Conservation (phyloP, 2,329 filamentous ascomycete genomes). For the Fusarium secorum region DNA sequence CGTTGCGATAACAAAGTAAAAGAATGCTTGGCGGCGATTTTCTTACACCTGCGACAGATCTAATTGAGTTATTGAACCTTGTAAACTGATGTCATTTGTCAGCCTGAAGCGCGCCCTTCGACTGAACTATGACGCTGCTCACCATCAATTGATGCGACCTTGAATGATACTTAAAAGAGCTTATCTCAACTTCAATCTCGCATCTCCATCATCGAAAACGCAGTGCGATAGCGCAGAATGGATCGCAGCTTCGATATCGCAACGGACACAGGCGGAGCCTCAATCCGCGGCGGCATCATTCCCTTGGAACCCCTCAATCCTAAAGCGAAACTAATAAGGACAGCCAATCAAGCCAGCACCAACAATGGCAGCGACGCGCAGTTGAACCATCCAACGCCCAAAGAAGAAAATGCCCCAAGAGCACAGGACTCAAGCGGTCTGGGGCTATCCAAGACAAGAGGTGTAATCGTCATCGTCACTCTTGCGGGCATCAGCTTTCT, state of each 20-base stretch:
- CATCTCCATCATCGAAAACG: rapidly evolving
- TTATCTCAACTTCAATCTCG: background rate
- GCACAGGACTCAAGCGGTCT: background rate
- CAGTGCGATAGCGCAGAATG: background rate
- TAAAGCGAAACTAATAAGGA: background rate
- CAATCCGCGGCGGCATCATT: constrained; percentile 4
- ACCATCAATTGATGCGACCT: background rate
- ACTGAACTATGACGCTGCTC: background rate
- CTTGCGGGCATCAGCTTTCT: constrained; percentile 35
- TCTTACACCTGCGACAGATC: background rate
- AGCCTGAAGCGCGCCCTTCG: background rate
- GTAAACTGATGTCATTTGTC: constrained; percentile 5
- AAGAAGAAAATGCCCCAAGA: background rate
- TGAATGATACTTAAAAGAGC: background rate
- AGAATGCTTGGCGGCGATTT: background rate
- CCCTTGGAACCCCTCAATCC: background rate
- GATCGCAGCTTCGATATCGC: constrained; percentile 2
- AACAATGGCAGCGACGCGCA: background rate
- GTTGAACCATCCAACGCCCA: rapidly evolving
- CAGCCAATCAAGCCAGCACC: background rate
- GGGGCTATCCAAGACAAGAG: constrained; percentile 12
- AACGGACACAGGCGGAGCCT: background rate
- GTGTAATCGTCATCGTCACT: constrained; percentile 19
- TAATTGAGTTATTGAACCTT: background rate
- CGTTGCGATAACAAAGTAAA: background rate